Evolutionary conservation across 345 rosid species (phyloP), one percentile per base, ranked within the genome.

Genomic region (Eutrema yunnanense): DNA sequence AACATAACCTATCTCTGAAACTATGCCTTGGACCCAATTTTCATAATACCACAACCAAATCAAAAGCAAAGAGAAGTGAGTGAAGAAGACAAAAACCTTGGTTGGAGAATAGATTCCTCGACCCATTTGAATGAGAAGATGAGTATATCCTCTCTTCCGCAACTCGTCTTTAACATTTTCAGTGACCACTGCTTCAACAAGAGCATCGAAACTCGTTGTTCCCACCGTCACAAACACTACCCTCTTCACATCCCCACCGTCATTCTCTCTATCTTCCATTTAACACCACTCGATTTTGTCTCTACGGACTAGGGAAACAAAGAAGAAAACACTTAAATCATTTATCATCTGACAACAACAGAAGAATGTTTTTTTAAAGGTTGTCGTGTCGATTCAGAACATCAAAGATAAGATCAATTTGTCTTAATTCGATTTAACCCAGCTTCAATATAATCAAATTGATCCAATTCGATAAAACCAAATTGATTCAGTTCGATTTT

Each of bases 71-170:
- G 16, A 26, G 0, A 43, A 26, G 49, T n/a, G 13, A 10, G 1
- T 13, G 6, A 27, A 50, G 44, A 50, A 50, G 33, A 32, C 13
- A 2, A 41, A n/a, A 48, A 88, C 96, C 93, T 87, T 81, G 7
- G 82, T 32, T 3, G 99, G 98, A 27, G 64, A 27, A 71, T 77
- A 90, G 56, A 83, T 67, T 66, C 98, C 99, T 0, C 92, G 87
- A 58, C 99, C 99, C 84, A 95, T 86, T 62, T 92, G 99, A 75
- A 90, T 84, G 33, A 90, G 78, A 50, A 95, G 97, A 71, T 87
- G 84, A 9, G 96, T 88, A 30, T 80, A 95, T 12, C 96, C 99
- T 81, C 81, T 87, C 37, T 78, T 83, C 1, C 47, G 63, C 67
- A 92, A 71, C 73, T 82, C 92, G 9, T 76, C 82, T 78, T 84